Percentiles rank a stretch among this genome's conserved stretches.
These are phyloP conservation scores for Termitomyces sp. DNA, from an alignment of 768 basidiomycete genomes.

Conservation along the genomic window DNA sequence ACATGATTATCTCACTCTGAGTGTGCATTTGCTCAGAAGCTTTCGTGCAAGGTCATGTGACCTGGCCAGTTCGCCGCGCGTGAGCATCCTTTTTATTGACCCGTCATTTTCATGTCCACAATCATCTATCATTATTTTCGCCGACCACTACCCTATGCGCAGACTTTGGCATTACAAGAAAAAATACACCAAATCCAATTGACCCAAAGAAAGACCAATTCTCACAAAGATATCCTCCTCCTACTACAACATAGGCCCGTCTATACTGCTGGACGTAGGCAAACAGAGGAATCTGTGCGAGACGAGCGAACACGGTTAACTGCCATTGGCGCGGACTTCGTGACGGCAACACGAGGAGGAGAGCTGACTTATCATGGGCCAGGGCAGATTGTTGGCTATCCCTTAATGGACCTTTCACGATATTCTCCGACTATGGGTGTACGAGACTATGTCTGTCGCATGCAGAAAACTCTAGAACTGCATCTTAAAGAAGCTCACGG, in stretches of 20 bases:
- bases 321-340: constrained; percentile 81
- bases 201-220: constrained; percentile 29
- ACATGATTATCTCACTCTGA: too few species aligned
- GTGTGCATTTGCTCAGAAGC: too few species aligned
- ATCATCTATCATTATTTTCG: constrained; percentile 75
- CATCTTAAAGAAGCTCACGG: constrained; percentile 59
- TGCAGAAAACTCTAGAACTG: constrained; percentile 65
- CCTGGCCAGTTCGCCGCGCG: too few species aligned
- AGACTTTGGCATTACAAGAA: constrained; percentile 67
- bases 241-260: constrained; percentile 90
- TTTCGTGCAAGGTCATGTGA: too few species aligned
- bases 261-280: constrained; percentile 91
- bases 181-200: constrained; percentile 64
- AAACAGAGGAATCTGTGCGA: constrained; percentile 53
- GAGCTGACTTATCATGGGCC: constrained; percentile 97
- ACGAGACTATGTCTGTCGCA: constrained; percentile 78
- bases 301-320: constrained; percentile 61
- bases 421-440: constrained; percentile 66
- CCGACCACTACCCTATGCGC: constrained; percentile 71
- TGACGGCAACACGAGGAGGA: constrained; percentile 78
- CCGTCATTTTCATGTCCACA: constrained; percentile 33
- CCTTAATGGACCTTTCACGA: constrained; percentile 83
- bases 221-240: constrained; percentile 62
- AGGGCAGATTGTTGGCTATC: constrained; percentile 95
- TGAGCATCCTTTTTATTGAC: background rate